Evolutionary conservation across 2,329 filamentous ascomycete genomes (phyloP).

Genomic region (Fusarium sp.): DNA sequence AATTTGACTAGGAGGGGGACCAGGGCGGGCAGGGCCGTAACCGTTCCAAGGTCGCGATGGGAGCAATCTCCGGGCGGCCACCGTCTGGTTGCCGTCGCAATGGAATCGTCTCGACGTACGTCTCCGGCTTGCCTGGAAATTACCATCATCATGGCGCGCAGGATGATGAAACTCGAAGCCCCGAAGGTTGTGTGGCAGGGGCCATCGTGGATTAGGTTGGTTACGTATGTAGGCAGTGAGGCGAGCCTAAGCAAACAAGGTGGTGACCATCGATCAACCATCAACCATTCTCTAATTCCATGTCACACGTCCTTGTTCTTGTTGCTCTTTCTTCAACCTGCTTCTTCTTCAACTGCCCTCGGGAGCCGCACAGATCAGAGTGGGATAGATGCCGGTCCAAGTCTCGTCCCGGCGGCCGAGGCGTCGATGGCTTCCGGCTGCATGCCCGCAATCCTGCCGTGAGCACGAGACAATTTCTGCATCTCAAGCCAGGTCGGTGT

Average conservation of each 20-base stretch:
- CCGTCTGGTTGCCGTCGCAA: constrained; percentile 41
- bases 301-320: constrained; percentile 1
- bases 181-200: constrained; percentile 29
- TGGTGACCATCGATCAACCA: constrained; percentile 5
- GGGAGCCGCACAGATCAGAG: constrained; percentile 14
- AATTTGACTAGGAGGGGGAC: constrained; percentile 34
- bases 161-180: constrained; percentile 41
- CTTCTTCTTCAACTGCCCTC: neutral
- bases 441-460: constrained; percentile 19
- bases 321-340: neutral
- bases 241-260: constrained; percentile 23
- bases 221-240: constrained; percentile 25
- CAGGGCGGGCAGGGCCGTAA: constrained; percentile 9
- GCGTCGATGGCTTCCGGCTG: constrained; percentile 19
- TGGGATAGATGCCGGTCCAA: constrained; percentile 4
- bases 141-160: constrained; percentile 37
- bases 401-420: constrained; percentile 25
- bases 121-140: constrained; percentile 41
- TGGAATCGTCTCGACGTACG: constrained; percentile 31
- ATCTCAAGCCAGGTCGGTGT: constrained; percentile 31
- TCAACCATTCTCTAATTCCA: neutral
- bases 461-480: constrained; percentile 37
- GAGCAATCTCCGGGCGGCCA: constrained; percentile 41
- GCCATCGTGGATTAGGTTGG: constrained; percentile 28
- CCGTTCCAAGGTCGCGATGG: constrained; percentile 24